phyloP scores from a whole-genome alignment of 805 yeast genomes.

The Priceomyces haplophilus region DNA sequence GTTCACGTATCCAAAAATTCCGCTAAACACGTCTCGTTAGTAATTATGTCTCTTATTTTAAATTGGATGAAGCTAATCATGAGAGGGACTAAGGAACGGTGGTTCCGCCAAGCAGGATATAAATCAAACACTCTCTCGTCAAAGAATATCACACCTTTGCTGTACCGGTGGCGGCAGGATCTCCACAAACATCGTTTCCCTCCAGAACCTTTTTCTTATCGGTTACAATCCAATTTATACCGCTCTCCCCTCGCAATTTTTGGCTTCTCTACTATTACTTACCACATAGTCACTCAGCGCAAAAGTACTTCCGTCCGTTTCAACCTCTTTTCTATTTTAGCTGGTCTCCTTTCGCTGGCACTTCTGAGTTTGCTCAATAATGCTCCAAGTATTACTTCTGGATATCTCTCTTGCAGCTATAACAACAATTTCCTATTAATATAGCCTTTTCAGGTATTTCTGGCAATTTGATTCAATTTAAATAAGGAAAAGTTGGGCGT shows the following conservation, averaged over 20 bases:
- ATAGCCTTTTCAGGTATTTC: not conserved
- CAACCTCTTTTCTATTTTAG: not conserved
- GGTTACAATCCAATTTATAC: not conserved
- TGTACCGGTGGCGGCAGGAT: too few relatives aligned
- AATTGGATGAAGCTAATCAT: too few relatives aligned
- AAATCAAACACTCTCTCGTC: too few relatives aligned
- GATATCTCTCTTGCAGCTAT: not conserved
- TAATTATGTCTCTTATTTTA: not conserved
- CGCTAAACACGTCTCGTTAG: constrained; percentile 45
- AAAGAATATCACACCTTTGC: too few relatives aligned
- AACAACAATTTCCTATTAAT: not conserved
- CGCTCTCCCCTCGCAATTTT: not conserved
- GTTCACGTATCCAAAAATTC: constrained; percentile 97
- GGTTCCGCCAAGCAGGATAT: too few relatives aligned
- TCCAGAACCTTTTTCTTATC: not conserved
- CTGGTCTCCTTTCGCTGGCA: not conserved
- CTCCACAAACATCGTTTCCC: too few relatives aligned
- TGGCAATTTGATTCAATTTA: constrained; percentile 3
- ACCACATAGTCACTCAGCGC: constrained; percentile 5
- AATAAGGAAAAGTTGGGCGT: constrained; percentile 5
- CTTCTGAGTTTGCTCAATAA: not conserved
- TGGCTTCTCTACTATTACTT: constrained; percentile 2
- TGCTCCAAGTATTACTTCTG: not conserved
- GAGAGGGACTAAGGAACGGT: too few relatives aligned
- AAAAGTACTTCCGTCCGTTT: not conserved